Conservation (phyloP, 495 filamentous ascomycete genomes). For the Hypoxylon fuscum region DNA sequence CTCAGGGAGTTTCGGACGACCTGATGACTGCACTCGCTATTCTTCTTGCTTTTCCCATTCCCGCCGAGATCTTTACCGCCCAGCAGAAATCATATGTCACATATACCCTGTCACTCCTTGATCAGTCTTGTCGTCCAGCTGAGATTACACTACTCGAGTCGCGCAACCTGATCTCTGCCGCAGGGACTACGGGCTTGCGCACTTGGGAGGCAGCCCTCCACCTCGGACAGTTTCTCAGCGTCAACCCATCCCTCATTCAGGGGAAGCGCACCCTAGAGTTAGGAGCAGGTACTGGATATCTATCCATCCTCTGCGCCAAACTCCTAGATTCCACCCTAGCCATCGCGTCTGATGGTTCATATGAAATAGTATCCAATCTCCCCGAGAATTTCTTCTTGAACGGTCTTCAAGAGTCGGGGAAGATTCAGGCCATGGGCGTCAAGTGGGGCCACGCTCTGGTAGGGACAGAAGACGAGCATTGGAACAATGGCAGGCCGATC, state of each 20-base stretch:
- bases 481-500: constrained; percentile 54
- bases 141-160: constrained; percentile 73
- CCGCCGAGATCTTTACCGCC: constrained; percentile 66
- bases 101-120: constrained; percentile 64
- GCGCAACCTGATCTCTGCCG: constrained; percentile 73
- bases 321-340: constrained; percentile 70
- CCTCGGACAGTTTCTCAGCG: constrained; percentile 74
- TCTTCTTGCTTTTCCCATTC: constrained; percentile 67
- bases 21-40: constrained; percentile 69
- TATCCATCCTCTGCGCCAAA: constrained; percentile 83
- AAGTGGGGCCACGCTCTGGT: constrained; percentile 68
- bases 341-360: constrained; percentile 83
- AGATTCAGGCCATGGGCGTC: constrained; percentile 60
- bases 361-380: constrained; percentile 74
- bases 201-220: constrained; percentile 97
- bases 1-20: constrained; percentile 78
- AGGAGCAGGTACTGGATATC: constrained; percentile 86
- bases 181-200: constrained; percentile 83
- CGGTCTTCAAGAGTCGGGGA: constrained; percentile 55
- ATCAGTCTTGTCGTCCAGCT: constrained; percentile 4
- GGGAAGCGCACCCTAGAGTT: constrained; percentile 80
- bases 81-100: constrained; percentile 80
- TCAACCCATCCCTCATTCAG: constrained; percentile 50
- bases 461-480: constrained; percentile 53
- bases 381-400: constrained; percentile 74